phyloP scores from a whole-genome alignment of 108 stramenopile species.

The Skeletonema grethae region DNA sequence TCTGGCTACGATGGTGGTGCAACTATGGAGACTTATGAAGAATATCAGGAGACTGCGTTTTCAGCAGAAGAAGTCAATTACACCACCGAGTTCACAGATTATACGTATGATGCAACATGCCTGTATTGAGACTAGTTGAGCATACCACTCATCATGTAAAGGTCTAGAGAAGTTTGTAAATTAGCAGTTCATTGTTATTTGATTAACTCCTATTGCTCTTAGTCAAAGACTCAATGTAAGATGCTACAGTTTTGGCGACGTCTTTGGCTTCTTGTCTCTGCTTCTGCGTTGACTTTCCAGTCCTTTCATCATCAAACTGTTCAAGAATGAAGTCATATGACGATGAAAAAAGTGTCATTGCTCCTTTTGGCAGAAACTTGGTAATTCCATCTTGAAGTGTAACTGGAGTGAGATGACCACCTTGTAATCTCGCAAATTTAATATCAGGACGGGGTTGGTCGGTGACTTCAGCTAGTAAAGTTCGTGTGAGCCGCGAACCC shows the following conservation, averaged over 20 bases:
- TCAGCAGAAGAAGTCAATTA: conserved; percentile 8
- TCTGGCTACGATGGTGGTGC: conserved; percentile 7
- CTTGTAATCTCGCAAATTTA: conserved; percentile 78
- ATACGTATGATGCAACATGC: conserved; percentile 10
- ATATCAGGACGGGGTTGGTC: conserved; percentile 53
- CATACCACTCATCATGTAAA: neutral
- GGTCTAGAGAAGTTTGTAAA: neutral
- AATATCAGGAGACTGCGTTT: neutral
- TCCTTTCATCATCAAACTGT: conserved; percentile 40
- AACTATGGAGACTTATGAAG: conserved; percentile 9
- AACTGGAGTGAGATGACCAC: conserved; percentile 80
- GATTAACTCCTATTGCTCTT: neutral
- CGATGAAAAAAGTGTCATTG: conserved; percentile 27
- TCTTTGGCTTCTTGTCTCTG: conserved; percentile 31
- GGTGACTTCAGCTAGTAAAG: conserved; percentile 32
- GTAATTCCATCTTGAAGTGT: conserved; percentile 36
- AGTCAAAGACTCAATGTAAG: conserved; percentile 27
- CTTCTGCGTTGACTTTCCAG: conserved; percentile 25
- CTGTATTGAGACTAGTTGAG: neutral
- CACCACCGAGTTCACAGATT: conserved; percentile 1
- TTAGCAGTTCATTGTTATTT: neutral
- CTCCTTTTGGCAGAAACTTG: conserved; percentile 27
- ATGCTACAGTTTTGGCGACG: conserved; percentile 35
- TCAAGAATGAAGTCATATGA: conserved; percentile 38
- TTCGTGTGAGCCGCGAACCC: conserved; percentile 65